Percentiles rank a stretch among this genome's conserved stretches.
These are phyloP conservation scores for Aspergillus tanneri DNA, from an alignment of 2,329 filamentous ascomycete species.

Conservation along the genomic window DNA sequence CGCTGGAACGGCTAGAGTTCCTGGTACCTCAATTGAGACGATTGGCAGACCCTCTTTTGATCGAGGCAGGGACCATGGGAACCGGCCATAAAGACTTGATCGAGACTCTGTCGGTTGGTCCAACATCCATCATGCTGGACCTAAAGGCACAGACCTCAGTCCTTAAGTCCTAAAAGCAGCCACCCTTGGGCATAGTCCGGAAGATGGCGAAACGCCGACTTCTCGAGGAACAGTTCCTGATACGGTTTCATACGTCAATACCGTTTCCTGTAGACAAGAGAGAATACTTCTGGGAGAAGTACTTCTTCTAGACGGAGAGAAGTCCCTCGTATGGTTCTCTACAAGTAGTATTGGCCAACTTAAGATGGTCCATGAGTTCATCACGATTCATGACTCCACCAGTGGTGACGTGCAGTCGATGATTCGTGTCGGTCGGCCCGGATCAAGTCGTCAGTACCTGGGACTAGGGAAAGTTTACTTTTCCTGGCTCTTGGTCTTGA, in stretches of 20 bases:
- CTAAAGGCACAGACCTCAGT: not conserved
- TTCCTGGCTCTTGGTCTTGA: not conserved
- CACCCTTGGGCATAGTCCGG: too few relatives aligned
- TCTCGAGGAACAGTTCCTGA: slow-evolving; percentile 20
- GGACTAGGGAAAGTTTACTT: slow-evolving; percentile 18
- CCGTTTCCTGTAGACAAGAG: not conserved
- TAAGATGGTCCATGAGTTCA: slow-evolving; percentile 8
- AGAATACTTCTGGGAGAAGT: not conserved
- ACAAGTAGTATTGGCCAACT: not conserved
- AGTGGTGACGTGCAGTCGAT: slow-evolving; percentile 20
- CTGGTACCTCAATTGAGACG: slow-evolving; percentile 3
- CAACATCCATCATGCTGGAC: not conserved
- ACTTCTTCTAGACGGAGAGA: slow-evolving; percentile 2
- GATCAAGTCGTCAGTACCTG: slow-evolving; percentile 26
- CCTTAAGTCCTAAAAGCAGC: too few relatives aligned
- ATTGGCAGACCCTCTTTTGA: too few relatives aligned
- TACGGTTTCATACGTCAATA: slow-evolving; percentile 13
- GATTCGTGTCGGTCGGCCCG: slow-evolving; percentile 24
- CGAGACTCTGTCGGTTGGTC: slow-evolving; percentile 5
- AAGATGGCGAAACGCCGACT: not conserved
- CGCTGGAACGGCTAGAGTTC: slow-evolving; percentile 1
- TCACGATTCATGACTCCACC: slow-evolving; percentile 17
- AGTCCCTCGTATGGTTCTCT: not conserved
- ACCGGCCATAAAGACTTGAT: not conserved
- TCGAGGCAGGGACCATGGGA: not conserved